Evolutionary conservation across 805 yeast species (phyloP).

Genomic region (Schizosaccharomyces osmophilus): DNA sequence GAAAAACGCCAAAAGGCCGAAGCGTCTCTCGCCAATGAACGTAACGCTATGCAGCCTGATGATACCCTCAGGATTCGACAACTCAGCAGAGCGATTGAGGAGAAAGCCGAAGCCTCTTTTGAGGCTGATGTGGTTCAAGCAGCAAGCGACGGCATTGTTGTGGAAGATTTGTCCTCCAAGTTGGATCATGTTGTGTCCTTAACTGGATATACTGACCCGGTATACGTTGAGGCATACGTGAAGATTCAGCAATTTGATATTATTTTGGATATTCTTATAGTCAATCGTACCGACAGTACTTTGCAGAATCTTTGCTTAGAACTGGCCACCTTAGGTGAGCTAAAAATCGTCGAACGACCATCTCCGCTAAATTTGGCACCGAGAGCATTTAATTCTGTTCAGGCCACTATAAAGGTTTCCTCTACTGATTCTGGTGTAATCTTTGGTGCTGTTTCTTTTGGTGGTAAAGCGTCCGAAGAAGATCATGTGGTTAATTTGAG

Average conservation of each 20-base stretch:
- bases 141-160: slow-evolving; percentile 21
- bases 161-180: slow-evolving; percentile 37
- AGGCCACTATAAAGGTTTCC: slow-evolving; percentile 76
- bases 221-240: slow-evolving; percentile 90
- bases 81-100: slow-evolving; percentile 24
- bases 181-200: slow-evolving; percentile 72
- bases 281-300: slow-evolving; percentile 77
- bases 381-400: slow-evolving; percentile 83
- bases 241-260: slow-evolving; percentile 94
- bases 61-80: slow-evolving; percentile 61
- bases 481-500: slow-evolving; percentile 73
- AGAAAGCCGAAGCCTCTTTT: slow-evolving; percentile 19
- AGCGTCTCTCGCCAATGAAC: slow-evolving; percentile 23
- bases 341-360: slow-evolving; percentile 82
- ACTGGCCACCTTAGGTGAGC: slow-evolving; percentile 86
- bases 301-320: slow-evolving; percentile 78
- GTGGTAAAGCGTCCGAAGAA: slow-evolving; percentile 82
- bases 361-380: slow-evolving; percentile 78
- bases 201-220: slow-evolving; percentile 96
- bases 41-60: slow-evolving; percentile 53
- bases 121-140: slow-evolving; percentile 40
- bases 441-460: slow-evolving; percentile 89
- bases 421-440: slow-evolving; percentile 96
- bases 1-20: slow-evolving; percentile 33
- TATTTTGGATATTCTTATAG: slow-evolving; percentile 74